Conservation (phyloP, 306 rosid species). For the Lathyrus oleraceus region DNA sequence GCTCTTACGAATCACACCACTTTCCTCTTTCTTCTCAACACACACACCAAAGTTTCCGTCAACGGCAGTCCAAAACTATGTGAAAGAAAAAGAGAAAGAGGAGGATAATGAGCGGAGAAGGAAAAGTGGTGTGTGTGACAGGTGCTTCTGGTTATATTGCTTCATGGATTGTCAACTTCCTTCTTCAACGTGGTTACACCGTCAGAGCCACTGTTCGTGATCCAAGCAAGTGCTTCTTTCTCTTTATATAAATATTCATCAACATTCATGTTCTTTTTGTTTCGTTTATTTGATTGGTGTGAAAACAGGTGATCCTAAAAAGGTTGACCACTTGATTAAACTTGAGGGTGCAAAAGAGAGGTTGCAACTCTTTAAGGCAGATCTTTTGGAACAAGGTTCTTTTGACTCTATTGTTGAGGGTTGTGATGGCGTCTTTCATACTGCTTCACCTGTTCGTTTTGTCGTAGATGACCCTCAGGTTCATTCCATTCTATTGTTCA, state of each 20-base stretch:
- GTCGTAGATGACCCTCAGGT: conserved; percentile 51
- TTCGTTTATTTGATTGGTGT: neutral
- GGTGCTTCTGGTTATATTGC: conserved; percentile 62
- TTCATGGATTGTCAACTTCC: conserved; percentile 54
- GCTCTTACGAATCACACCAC: no score
- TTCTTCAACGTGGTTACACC: conserved; percentile 51
- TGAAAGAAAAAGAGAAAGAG: neutral
- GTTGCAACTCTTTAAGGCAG: conserved; percentile 48
- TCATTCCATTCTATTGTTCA: conserved; percentile 2
- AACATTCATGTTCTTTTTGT: neutral
- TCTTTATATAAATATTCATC: neutral
- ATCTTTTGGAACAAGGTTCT: conserved; percentile 55
- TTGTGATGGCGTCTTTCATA: conserved; percentile 63
- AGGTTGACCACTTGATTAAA: conserved; percentile 47
- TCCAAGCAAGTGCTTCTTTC: conserved; percentile 32
- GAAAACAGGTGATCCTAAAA: conserved; percentile 42
- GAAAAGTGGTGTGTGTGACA: conserved; percentile 48
- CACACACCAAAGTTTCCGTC: no score
- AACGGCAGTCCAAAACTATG: neutral
- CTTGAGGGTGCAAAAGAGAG: conserved; percentile 68
- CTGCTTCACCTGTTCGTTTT: conserved; percentile 51
- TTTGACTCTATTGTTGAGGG: conserved; percentile 47
- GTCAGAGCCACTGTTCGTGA: conserved; percentile 55
- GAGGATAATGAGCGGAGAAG: conserved; percentile 30
- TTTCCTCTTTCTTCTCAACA: no score